These are phyloP conservation scores for Podaxis sp. DNA, from an alignment of 768 basidiomycete species.

Conservation along the genomic window DNA sequence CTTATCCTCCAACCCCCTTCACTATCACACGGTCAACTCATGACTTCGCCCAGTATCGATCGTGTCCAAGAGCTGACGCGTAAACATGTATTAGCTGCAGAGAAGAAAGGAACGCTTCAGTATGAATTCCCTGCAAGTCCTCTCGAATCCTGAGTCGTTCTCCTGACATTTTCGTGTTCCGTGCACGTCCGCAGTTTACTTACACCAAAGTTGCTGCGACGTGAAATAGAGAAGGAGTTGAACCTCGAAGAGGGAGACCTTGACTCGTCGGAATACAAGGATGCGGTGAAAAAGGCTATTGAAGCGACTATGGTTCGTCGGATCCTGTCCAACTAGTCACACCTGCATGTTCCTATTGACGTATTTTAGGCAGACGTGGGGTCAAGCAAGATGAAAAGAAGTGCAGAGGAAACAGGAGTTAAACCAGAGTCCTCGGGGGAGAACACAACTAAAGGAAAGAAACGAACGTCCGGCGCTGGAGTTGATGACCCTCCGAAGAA, in stretches of 20 bases:
- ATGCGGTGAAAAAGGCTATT: slow-evolving; percentile 42
- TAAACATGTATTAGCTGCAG: slow-evolving; percentile 21
- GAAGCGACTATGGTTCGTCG: slow-evolving; percentile 35
- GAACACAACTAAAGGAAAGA: slow-evolving; percentile 15
- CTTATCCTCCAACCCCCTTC: neutral
- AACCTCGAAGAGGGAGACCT: slow-evolving; percentile 44
- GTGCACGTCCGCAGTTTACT: slow-evolving; percentile 29
- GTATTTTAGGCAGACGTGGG: slow-evolving; percentile 10
- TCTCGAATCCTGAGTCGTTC: neutral
- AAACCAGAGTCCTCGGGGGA: slow-evolving; percentile 4
- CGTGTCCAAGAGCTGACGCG: neutral
- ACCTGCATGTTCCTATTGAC: neutral
- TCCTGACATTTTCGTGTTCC: neutral
- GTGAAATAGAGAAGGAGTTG: slow-evolving; percentile 47
- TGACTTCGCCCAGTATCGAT: neutral
- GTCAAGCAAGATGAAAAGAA: neutral
- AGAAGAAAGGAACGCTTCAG: slow-evolving; percentile 30
- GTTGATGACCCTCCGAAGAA: neutral
- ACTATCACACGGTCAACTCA: neutral
- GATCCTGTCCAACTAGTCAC: neutral
- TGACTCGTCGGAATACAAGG: slow-evolving; percentile 43
- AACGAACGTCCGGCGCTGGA: slow-evolving; percentile 17
- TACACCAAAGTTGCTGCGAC: slow-evolving; percentile 52
- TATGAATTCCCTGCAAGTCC: slow-evolving; percentile 16
- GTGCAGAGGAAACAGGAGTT: slow-evolving; percentile 11